phyloP scores from a whole-genome alignment of 768 basidiomycete genomes.

The Cystofilobasidium macerans region DNA sequence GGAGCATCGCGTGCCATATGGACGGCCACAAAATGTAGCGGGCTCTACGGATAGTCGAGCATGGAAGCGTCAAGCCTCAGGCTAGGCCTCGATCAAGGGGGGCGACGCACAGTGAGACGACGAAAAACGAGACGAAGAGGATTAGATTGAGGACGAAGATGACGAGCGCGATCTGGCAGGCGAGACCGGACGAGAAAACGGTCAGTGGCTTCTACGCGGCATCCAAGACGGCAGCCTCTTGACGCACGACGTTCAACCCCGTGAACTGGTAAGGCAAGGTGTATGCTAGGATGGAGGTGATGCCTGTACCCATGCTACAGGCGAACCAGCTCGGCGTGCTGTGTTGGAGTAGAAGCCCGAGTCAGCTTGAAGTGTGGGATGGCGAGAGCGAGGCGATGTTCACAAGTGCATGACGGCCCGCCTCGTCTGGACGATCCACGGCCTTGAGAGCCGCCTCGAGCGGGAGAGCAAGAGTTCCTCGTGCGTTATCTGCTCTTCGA shows the following conservation, averaged over 20 bases:
- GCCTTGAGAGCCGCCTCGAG: too few species aligned
- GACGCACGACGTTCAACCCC: conserved; percentile 35
- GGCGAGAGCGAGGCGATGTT: neutral
- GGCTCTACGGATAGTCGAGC: too few species aligned
- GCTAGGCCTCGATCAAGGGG: too few species aligned
- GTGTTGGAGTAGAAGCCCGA: neutral
- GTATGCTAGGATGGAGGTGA: conserved; percentile 49
- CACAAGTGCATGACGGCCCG: neutral
- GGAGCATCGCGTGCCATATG: conserved; percentile 46
- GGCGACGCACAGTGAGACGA: conserved; percentile 37
- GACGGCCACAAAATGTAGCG: conserved; percentile 51
- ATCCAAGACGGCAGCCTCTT: too few species aligned
- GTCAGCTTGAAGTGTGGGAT: neutral
- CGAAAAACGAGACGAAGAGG: conserved; percentile 48
- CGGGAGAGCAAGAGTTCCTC: neutral
- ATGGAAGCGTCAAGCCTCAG: conserved; percentile 13
- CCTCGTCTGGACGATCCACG: neutral
- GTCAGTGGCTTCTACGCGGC: too few species aligned
- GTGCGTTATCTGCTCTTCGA: neutral
- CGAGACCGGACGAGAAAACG: too few species aligned
- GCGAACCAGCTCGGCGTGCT: conserved; percentile 11
- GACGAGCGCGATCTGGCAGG: neutral
- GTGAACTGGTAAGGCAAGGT: conserved; percentile 49
- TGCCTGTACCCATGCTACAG: conserved; percentile 41
- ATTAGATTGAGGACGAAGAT: conserved; percentile 18